Evolutionary conservation across 2,329 filamentous ascomycete species (phyloP), one percentile per base, ranked within the genome.

Genomic region (Xylaria sp.): DNA sequence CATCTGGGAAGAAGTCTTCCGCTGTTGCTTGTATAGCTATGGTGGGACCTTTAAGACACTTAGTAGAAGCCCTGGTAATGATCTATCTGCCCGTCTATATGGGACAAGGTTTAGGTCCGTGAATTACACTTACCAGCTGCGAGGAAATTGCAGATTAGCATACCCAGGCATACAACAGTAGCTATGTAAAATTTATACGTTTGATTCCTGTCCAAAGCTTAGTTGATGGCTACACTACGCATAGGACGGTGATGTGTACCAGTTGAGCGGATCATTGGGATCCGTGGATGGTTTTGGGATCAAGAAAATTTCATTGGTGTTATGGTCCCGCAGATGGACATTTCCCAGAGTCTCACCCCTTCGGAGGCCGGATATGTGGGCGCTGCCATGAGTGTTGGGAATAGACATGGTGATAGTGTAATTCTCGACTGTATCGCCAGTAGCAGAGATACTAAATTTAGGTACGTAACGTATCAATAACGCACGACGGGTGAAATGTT

Each of bases 131-230:
- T 66, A 72, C 78, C 84, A n/a, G 83, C 84, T 0, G 83, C 83
- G 4, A 86, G 73, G 65, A 86, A 86, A 71, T 86, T 86, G 73
- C 79, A 83, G 72, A 86, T 78, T 63, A 84, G 77, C 76, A 86
- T 85, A 55, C 83, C 82, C 3, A 81, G 63, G 69, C 81, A 85
- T 35, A 85, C 78, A 14, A 84, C 73, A 50, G 74, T 69, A 8
- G 83, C 82, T 38, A 82, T 81, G 70, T 83, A 85, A 63, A 79
- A 77, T 53, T 83, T 82, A 66, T 80, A 82, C 67, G 76, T 73
- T 73, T 78, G 74, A 25, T 78, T 74, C 80, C 78, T 81, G 35
- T 8, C 33, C 50, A 12, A 28, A 31, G 7, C 28, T 61, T 45
- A 61, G 37, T 21, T 11, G n/a, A 43, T 23, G 21, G 17, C 23